Conservation (phyloP, 305 asterid genomes). For the Andrographis paniculata region DNA sequence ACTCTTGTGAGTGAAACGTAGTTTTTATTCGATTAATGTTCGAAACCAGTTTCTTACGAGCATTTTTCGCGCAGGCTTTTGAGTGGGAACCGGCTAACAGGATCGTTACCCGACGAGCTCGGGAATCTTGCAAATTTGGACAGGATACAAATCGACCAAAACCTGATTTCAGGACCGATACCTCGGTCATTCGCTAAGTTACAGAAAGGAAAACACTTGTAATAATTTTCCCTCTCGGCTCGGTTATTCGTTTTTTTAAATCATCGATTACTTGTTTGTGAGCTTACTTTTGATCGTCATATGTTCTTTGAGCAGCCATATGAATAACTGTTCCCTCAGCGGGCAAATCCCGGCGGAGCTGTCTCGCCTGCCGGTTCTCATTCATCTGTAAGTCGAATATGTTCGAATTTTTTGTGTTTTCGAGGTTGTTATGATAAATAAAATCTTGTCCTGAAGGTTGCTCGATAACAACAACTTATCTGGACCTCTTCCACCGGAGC, state of each 20-base stretch:
- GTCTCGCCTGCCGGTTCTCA: conserved; percentile 66
- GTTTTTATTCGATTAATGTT: not conserved
- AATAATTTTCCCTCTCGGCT: conserved; percentile 24
- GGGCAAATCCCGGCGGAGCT: conserved; percentile 84
- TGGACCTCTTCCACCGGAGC: conserved; percentile 84
- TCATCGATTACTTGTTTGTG: not conserved
- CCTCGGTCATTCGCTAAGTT: conserved; percentile 70
- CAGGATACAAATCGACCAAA: conserved; percentile 87
- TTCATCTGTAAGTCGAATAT: conserved; percentile 76
- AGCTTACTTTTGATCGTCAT: conserved; percentile 11
- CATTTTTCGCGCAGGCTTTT: conserved; percentile 52
- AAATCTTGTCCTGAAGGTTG: conserved; percentile 45
- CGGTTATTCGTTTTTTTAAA: conserved; percentile 10
- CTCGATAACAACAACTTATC: conserved; percentile 95
- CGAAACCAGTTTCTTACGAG: not conserved
- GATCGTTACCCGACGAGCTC: conserved; percentile 84
- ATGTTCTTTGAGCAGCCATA: conserved; percentile 60
- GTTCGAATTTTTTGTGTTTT: conserved; percentile 5
- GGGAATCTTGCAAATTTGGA: conserved; percentile 67
- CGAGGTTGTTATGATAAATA: conserved; percentile 6
- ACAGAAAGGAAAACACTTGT: conserved; percentile 60
- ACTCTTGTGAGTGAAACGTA: conserved; percentile 50
- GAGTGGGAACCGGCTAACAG: conserved; percentile 80
- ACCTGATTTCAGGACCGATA: conserved; percentile 70
- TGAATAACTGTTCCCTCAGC: conserved; percentile 93